These are phyloP conservation scores for Knufia petricola DNA, from an alignment of 2,329 filamentous ascomycete genomes.

Conservation along the genomic window DNA sequence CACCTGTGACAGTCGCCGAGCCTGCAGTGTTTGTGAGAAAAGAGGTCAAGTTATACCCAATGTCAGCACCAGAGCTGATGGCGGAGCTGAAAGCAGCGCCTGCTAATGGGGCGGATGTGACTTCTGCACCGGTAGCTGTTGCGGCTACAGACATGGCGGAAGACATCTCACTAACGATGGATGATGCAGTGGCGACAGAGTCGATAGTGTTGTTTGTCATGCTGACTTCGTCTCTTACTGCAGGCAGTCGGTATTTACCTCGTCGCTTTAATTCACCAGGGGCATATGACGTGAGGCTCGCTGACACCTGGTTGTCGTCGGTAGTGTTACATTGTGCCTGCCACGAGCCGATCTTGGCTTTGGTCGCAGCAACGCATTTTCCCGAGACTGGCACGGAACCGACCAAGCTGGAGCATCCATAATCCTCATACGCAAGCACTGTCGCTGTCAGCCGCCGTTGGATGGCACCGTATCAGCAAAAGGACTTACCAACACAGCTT, in stretches of 20 bases:
- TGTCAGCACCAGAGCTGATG: background rate
- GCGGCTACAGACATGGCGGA: slow-evolving; percentile 4
- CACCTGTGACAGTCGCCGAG: background rate
- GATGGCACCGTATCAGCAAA: background rate
- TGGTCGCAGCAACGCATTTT: slow-evolving; percentile 5
- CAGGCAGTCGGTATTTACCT: background rate
- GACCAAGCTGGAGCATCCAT: background rate
- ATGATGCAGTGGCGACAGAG: background rate
- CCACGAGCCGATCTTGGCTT: slow-evolving; percentile 8
- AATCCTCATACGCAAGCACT: slow-evolving; percentile 8
- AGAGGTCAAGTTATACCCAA: slow-evolving; percentile 2
- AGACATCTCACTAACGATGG: slow-evolving; percentile 2
- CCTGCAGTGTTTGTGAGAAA: background rate
- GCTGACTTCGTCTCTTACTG: background rate
- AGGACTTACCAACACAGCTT: slow-evolving; percentile 13
- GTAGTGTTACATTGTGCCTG: slow-evolving; percentile 4
- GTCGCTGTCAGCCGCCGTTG: background rate
- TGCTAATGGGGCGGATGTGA: slow-evolving; percentile 1
- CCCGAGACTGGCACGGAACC: slow-evolving; percentile 6
- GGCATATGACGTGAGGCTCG: background rate
- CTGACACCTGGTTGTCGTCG: background rate
- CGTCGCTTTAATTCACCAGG: slow-evolving; percentile 6
- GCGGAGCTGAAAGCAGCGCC: slow-evolving; percentile 2
- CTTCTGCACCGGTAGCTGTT: background rate
- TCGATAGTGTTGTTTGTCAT: background rate